Percentiles rank a stretch among this genome's conserved stretches.
These are phyloP conservation scores for Nicotiana tabacum DNA, from an alignment of 257 asterid species.

Conservation along the genomic window DNA sequence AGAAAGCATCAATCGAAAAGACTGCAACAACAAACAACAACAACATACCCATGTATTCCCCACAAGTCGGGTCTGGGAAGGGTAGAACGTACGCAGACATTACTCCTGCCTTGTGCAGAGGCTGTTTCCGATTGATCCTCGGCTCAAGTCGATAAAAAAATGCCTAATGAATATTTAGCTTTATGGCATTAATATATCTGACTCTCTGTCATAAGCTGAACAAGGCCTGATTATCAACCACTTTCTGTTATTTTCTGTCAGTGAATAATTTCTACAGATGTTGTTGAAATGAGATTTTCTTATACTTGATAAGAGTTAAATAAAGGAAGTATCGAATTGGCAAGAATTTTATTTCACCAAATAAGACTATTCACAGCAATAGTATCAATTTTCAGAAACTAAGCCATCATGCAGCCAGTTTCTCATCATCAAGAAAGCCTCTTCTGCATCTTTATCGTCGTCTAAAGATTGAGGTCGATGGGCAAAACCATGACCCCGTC, in stretches of 20 bases:
- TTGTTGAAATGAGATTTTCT: background rate
- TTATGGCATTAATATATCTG: too few species aligned
- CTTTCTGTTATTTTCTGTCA: background rate
- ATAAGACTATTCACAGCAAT: background rate
- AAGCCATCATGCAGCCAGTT: conserved; percentile 62
- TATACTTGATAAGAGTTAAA: background rate
- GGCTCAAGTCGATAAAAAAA: too few species aligned
- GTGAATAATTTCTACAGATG: background rate
- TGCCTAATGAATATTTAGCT: too few species aligned
- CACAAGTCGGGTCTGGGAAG: too few species aligned
- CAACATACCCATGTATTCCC: too few species aligned
- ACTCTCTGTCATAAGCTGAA: background rate
- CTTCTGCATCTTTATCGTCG: conserved; percentile 82
- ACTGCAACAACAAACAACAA: too few species aligned
- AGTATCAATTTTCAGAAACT: conserved; percentile 29
- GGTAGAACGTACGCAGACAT: too few species aligned
- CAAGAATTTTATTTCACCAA: background rate
- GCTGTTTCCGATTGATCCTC: too few species aligned
- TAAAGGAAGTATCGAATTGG: background rate
- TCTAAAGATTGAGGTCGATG: conserved; percentile 70
- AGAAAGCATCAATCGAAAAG: too few species aligned
- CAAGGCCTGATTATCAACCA: background rate
- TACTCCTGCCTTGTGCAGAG: too few species aligned
- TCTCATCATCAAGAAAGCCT: conserved; percentile 58
- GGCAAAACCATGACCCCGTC: conserved; percentile 63